phyloP scores from a whole-genome alignment of 805 yeast species.

The Sugiyamaella americana region DNA sequence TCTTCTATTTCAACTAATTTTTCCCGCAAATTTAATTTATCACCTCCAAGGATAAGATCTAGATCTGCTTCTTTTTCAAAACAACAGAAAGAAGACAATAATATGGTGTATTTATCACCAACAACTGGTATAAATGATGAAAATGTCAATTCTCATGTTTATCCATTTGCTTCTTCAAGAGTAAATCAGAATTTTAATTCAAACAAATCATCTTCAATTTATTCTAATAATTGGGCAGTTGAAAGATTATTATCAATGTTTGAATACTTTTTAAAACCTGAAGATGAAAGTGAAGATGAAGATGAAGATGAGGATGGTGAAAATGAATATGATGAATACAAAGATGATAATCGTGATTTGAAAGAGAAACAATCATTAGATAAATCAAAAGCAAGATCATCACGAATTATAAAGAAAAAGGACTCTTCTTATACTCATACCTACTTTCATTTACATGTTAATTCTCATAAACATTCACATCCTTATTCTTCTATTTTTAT shows the following conservation, averaged over 20 bases:
- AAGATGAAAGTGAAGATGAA: background rate
- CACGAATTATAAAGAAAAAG: background rate
- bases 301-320: background rate
- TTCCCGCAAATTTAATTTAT: background rate
- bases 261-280: background rate
- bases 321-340: background rate
- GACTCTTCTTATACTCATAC: background rate
- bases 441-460: background rate
- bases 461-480: too few species aligned
- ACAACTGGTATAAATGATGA: background rate
- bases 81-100: background rate
- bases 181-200: background rate
- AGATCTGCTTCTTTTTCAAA: background rate
- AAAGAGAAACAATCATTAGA: background rate
- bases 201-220: background rate
- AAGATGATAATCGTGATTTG: background rate
- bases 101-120: background rate
- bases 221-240: background rate
- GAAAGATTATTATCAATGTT: background rate
- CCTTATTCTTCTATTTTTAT: background rate
- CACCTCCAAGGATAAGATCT: conserved; percentile 1
- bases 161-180: background rate
- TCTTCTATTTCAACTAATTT: background rate
- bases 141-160: background rate
- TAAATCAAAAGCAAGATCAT: too few species aligned